phyloP scores from a whole-genome alignment of 345 rosid species.

The Microthlaspi erraticum region DNA sequence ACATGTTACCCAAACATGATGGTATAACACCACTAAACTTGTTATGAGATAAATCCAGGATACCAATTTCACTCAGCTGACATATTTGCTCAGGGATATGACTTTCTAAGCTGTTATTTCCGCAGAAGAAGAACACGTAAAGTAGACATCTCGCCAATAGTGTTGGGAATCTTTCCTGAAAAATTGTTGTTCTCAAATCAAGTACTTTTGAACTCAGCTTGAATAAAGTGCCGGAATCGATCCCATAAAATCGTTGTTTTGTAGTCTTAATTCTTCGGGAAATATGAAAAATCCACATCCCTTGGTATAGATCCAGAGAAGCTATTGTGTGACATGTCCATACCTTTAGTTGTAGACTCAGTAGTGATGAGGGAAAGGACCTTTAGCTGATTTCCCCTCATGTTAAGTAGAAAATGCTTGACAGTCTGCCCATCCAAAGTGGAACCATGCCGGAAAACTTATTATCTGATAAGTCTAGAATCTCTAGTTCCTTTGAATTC shows the following conservation, averaged over 20 bases:
- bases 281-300: neutral
- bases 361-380: neutral
- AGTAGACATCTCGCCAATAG: neutral
- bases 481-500: neutral
- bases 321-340: slow-evolving; percentile 3
- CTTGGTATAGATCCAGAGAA: neutral
- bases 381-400: slow-evolving; percentile 1
- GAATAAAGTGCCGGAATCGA: neutral
- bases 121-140: neutral
- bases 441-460: neutral
- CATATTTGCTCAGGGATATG: neutral
- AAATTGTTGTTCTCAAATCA: slow-evolving; percentile 9
- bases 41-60: slow-evolving; percentile 6
- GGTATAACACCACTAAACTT: neutral
- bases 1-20: neutral
- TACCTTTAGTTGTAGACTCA: neutral
- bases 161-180: neutral
- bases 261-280: neutral
- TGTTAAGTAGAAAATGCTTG: neutral
- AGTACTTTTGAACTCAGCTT: neutral
- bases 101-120: neutral
- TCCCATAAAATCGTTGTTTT: neutral
- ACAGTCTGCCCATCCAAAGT: neutral
- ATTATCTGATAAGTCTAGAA: neutral
- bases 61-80: neutral